phyloP scores from a whole-genome alignment of 768 basidiomycete genomes.

The Cyclocybe aegerita region DNA sequence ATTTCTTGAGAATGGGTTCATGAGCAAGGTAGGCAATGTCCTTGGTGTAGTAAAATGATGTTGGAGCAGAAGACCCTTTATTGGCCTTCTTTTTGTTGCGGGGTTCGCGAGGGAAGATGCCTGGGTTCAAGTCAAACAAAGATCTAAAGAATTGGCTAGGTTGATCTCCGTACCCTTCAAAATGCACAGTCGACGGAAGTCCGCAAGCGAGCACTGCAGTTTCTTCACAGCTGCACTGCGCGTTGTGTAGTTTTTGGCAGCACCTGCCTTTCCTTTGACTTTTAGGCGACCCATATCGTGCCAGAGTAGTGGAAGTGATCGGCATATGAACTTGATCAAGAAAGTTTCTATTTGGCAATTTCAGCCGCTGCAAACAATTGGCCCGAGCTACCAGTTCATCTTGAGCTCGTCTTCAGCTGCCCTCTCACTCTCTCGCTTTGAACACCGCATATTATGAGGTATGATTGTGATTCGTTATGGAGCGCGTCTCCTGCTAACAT shows the following conservation, averaged over 20 bases:
- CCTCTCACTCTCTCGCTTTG: neutral
- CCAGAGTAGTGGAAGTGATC: constrained; percentile 4
- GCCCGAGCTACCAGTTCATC: neutral
- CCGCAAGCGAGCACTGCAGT: constrained; percentile 93
- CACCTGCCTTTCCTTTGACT: constrained; percentile 87
- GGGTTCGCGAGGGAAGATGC: constrained; percentile 97
- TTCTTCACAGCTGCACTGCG: constrained; percentile 91
- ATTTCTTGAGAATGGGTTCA: constrained; percentile 90
- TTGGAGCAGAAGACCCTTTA: constrained; percentile 95
- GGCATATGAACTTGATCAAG: constrained; percentile 8
- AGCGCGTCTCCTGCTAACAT: constrained; percentile 7
- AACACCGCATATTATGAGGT: constrained; percentile 34
- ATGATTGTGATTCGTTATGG: neutral
- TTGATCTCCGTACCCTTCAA: constrained; percentile 69
- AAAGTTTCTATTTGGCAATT: constrained; percentile 34
- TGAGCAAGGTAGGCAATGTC: constrained; percentile 97
- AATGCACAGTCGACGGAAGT: constrained; percentile 96
- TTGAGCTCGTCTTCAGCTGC: neutral
- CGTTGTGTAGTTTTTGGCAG: constrained; percentile 89
- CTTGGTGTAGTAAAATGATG: constrained; percentile 97
- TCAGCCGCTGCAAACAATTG: constrained; percentile 24
- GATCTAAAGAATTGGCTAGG: neutral
- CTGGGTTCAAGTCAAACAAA: constrained; percentile 35
- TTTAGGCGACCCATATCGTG: constrained; percentile 67
- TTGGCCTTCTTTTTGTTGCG: constrained; percentile 90